Base-by-base conservation (phyloP, 2,329 filamentous ascomycete species). In the Phialophora expanda region DNA sequence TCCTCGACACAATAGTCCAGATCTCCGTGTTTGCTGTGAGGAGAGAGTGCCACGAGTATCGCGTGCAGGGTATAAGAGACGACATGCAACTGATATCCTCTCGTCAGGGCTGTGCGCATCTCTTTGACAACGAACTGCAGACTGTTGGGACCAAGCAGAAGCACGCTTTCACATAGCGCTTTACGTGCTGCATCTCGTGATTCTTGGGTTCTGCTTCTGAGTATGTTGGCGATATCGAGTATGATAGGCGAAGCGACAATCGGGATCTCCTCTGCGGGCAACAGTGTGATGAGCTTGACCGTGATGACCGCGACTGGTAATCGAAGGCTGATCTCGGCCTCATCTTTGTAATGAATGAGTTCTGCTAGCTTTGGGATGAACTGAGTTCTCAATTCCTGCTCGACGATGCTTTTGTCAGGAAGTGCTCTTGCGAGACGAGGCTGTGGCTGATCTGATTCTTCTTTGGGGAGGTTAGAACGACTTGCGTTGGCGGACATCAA, bases 91-190 rank as follows among this genome's bases (percentile, higher is more conserved):
- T 99, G 95, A 74, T 96, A 97, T 4, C 95, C 95, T 73, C 89
- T 87, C 55, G 89, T 89, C 12, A 99, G 83, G 6, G 94, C 92
- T 64, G 90, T 89, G 57, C 92, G 86, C 26, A 99, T 82, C 75
- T 98, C 93, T 75, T 93, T 96, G 65, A 99, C 82, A n/a, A 99
- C 89, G 76, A 98, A 98, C 1, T 91, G 90, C 73, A 99, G 90
- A 76, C 92, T 96, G 0, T 86, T 83, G 0, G 94, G 87, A 0
- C 95, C 95, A 46, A 97, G 84, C 38, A 97, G 83, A 11, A 87
- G 84, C 9, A 92, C 87, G 71, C 98, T 95, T 66, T 96, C 90
- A 20, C 90, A 87, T 32, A 99, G 82, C 0, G 95, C 97, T 73
- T 92, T 93, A 65, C 95, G 86, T 8, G 95, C 91, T 83, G 96